Base-by-base conservation (phyloP, 129 eudicot genomes). In the Escallonia herrerae region DNA sequence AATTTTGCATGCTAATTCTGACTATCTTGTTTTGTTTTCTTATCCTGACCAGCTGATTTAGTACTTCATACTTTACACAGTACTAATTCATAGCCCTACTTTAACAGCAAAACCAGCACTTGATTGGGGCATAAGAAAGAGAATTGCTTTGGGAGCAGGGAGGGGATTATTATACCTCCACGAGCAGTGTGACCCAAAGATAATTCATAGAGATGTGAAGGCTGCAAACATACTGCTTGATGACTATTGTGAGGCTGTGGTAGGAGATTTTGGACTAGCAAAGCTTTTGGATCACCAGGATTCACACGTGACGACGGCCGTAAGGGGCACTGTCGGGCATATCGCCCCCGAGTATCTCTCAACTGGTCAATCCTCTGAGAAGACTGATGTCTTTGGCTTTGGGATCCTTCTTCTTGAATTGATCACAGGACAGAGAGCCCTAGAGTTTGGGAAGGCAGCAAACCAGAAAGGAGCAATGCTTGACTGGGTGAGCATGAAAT, bases 131-230 rank as follows among this genome's bases (percentile, higher is more conserved):
- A 64, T 76, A 45, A 77, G 97, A 71, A 90, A 86, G 74, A 79
- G 79, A 64, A 90, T 90, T 38, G 97, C 95, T 2, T 74, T 86
- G 60, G 95, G 95, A 66, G 90, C 97, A 7, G 95, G 86, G 37
- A 83, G 97, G 64, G 97, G 97, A 65, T 70, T 90, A 51, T 43
- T 90, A 61, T 90, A 90, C 58, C 95, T 90, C 63, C 97, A 90
- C 68, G 97, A 90, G 80, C 97, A 90, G 62, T 90, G 97, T 77
- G 97, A 90, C 64, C 97, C 97, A 7, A 90, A 90, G 82, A 90
- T 90, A 13, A 90, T 90, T 47, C 97, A 90, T 74, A 74, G 97
- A 45, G 97, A 90, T 75, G 95, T 90, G 1, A 90, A 90, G 82
- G 97, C 97, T 15, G 97, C 97, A 73, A 90, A 86, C 60, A 86